These are phyloP conservation scores for Plantago coronopus DNA, from an alignment of 305 asterid genomes.

Conservation along the genomic window DNA sequence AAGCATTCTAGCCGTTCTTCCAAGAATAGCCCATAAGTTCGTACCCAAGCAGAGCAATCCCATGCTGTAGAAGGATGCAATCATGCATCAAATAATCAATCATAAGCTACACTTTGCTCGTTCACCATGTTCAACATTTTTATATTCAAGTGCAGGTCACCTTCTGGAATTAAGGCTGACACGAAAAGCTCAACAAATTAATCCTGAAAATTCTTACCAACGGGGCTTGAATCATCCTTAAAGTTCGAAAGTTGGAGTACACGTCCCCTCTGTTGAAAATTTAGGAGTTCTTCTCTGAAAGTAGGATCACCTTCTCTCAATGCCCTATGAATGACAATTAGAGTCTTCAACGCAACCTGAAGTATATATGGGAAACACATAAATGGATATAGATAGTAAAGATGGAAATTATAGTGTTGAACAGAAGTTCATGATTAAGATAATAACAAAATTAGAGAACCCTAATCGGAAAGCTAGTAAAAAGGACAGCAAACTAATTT, in stretches of 20 bases:
- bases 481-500: conserved; percentile 1
- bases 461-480: background rate
- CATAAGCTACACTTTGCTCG: background rate
- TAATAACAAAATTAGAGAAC: conserved; percentile 7
- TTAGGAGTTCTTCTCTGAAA: conserved; percentile 81
- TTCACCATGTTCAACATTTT: too few species aligned
- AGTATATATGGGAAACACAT: conserved; percentile 13
- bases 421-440: conserved; percentile 16
- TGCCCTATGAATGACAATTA: conserved; percentile 83
- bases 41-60: conserved; percentile 98
- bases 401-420: conserved; percentile 15
- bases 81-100: conserved; percentile 5
- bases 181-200: background rate
- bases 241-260: conserved; percentile 87
- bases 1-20: conserved; percentile 97
- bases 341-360: conserved; percentile 94
- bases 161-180: background rate
- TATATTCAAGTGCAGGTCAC: too few species aligned
- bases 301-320: conserved; percentile 97
- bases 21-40: conserved; percentile 89
- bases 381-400: conserved; percentile 1
- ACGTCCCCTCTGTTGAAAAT: conserved; percentile 86
- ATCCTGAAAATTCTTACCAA: conserved; percentile 45
- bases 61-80: conserved; percentile 58
- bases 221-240: conserved; percentile 95